A percentile compares a stretch with the other conserved stretches of the same genome.
phyloP scores from a whole-genome alignment of 352 stramenopile species.

The Phytophthora foliorum region DNA sequence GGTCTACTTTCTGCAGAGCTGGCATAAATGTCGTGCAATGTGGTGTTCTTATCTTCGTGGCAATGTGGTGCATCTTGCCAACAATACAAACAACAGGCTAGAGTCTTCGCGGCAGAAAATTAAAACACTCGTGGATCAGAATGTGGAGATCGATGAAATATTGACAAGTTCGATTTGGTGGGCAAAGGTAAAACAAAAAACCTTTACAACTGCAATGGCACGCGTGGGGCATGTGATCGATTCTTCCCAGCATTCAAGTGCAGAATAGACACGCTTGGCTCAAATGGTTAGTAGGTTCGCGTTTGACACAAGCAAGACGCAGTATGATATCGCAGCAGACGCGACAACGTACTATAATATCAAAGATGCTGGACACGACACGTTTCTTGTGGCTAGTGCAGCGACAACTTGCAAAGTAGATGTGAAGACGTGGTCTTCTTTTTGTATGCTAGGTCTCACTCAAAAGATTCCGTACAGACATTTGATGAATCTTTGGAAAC shows the following conservation, averaged over 20 bases:
- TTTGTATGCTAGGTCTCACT: neutral
- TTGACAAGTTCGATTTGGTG: slow-evolving; percentile 12
- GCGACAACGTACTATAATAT: neutral
- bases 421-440: neutral
- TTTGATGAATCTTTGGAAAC: neutral
- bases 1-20: neutral
- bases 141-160: slow-evolving; percentile 6
- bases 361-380: neutral
- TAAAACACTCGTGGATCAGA: neutral
- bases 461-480: neutral
- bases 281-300: neutral
- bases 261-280: neutral
- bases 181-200: slow-evolving; percentile 13
- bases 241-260: neutral
- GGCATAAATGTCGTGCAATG: slow-evolving; percentile 1
- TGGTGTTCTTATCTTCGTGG: slow-evolving; percentile 4
- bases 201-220: neutral
- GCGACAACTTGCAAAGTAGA: neutral
- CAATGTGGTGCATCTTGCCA: neutral
- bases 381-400: neutral
- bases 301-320: neutral
- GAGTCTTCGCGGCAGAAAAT: slow-evolving; percentile 20
- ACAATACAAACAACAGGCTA: slow-evolving; percentile 8
- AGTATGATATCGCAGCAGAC: neutral
- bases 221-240: neutral